phyloP scores from a whole-genome alignment of 2,329 filamentous ascomycete genomes.

The Trichoderma atrobrunneum region DNA sequence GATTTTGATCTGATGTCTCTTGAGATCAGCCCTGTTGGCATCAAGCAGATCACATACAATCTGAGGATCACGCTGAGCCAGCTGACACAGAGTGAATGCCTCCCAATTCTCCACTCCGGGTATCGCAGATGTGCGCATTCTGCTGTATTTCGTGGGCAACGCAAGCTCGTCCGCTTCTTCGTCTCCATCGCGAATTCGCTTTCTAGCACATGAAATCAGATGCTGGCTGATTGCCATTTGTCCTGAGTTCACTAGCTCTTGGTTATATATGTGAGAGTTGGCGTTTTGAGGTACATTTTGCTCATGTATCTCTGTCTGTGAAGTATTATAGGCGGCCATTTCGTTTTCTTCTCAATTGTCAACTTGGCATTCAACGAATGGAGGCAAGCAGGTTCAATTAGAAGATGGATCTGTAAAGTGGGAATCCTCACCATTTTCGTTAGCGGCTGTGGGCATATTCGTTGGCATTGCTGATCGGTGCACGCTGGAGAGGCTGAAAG shows the following conservation, averaged over 20 bases:
- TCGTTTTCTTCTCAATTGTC: neutral
- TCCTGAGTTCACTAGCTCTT: accelerated
- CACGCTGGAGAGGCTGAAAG: neutral
- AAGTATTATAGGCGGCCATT: neutral
- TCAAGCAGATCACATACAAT: neutral
- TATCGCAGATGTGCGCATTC: neutral
- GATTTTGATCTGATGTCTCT: neutral
- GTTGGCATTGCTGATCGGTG: neutral
- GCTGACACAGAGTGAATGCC: neutral
- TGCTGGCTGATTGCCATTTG: neutral
- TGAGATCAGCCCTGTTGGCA: accelerated
- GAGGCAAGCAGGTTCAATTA: neutral
- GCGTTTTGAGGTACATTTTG: too few species aligned
- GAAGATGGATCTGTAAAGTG: neutral
- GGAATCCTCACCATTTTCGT: neutral
- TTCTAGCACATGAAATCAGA: neutral
- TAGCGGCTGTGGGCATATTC: neutral
- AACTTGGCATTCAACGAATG: neutral
- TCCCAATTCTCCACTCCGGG: neutral
- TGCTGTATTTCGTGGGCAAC: accelerated
- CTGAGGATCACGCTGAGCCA: neutral
- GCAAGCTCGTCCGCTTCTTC: neutral
- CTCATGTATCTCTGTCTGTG: too few species aligned
- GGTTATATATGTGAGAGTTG: too few species aligned
- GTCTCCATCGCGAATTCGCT: neutral